These are phyloP conservation scores for Sporisorium sorghi DNA, from an alignment of 1,284 basidiomycete species.

Conservation along the genomic window DNA sequence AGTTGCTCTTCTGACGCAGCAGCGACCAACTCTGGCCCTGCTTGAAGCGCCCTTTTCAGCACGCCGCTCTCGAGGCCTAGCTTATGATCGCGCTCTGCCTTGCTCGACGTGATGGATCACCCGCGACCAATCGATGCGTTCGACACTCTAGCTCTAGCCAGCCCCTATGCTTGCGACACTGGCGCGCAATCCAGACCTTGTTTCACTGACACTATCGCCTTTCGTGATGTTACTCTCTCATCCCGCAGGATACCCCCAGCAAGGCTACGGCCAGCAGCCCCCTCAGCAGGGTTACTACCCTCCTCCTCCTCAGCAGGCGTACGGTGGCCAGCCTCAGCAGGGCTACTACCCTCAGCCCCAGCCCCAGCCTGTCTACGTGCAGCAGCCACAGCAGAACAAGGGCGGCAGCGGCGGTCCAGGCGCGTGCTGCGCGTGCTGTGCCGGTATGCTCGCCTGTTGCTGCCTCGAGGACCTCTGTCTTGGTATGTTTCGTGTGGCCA, in stretches of 20 bases:
- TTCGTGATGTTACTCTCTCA: not conserved
- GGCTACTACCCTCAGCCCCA: conserved; percentile 55
- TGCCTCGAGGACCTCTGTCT: conserved; percentile 59
- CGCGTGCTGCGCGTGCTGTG: conserved; percentile 55
- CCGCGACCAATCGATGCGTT: too few relatives aligned
- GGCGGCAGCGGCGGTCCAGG: conserved; percentile 29
- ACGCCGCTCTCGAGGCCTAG: too few relatives aligned
- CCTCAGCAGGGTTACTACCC: conserved; percentile 52
- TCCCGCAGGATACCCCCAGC: conserved; percentile 45
- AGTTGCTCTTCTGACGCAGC: not conserved
- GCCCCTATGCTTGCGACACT: not conserved
- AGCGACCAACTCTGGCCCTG: not conserved
- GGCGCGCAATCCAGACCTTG: not conserved
- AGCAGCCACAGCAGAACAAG: conserved; percentile 51
- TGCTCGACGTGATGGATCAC: too few relatives aligned
- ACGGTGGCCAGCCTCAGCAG: conserved; percentile 55
- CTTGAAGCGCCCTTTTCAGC: not conserved
- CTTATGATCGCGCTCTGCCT: not conserved
- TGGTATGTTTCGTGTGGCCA: conserved; percentile 16
- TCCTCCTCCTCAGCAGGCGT: conserved; percentile 58
- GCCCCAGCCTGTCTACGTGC: conserved; percentile 58
- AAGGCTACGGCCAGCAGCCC: conserved; percentile 35
- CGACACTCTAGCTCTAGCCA: not conserved
- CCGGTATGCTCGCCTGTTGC: conserved; percentile 58
- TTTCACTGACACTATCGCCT: not conserved